Base-by-base conservation (phyloP, 78 protist species). In the Dictyostelium capitatum region DNA sequence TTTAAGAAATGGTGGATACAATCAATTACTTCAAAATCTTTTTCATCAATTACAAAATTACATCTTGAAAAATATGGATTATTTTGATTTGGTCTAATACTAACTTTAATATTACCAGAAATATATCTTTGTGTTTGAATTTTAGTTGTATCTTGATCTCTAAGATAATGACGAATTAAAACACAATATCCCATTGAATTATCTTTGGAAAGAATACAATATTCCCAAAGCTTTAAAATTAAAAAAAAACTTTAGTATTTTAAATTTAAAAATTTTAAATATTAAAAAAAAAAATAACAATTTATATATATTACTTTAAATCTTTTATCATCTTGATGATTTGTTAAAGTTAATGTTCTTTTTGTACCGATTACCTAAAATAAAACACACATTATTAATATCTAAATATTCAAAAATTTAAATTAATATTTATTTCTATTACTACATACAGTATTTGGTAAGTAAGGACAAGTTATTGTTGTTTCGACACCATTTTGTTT, bases 251-350 rank as follows among this genome's bases (percentile, higher is more conserved):
- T 9, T n/a, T 10, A 62, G 25, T 62, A 62, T 23, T 25, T 8
- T n/a, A n/a, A n/a, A n/a, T n/a, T n/a, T 25, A 67, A 30, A 32
- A 67, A 67, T 7, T 25, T 25, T 25, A 11, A 23, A 28, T 15
- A 32, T 28, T 15, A 15, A 11, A 67, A 14, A 25, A 32, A 32
- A 30, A 32, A 32, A 67, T 28, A n/a, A n/a, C 28, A 25, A 65
- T 15, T 14, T 12, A 30, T 30, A 10, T 3, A 67, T 25, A 32
- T 67, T 67, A 67, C 75, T 62, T 62, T 62, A 62, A 62, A 62
- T 62, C 70, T 62, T 62, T 62, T 62, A 62, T 62, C 70, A 62
- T 62, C 75, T 67, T 67, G 75, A 15, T 67, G n/a, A 25, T 62
- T 62, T 62, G 70, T 62, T 25, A 62, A 67, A 1, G 75, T 67